Evolutionary conservation across 2,329 filamentous ascomycete species (phyloP).

Genomic region (Trichoderma sp.): DNA sequence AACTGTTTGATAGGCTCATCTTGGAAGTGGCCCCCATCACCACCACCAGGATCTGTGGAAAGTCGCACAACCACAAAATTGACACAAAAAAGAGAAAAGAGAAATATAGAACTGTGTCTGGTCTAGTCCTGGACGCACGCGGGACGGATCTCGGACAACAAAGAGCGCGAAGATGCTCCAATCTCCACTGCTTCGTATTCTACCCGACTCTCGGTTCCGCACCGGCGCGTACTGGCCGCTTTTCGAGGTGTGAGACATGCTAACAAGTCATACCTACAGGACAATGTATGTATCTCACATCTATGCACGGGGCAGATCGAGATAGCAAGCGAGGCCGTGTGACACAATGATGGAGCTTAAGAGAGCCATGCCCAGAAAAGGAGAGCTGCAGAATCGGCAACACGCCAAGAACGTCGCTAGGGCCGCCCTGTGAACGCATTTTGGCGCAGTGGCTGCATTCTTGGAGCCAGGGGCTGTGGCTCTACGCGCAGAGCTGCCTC

Average conservation of each 20-base stretch:
- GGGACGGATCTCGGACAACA: background rate
- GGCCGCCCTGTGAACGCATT: background rate
- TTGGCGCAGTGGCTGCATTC: conserved; percentile 9
- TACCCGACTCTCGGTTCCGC: background rate
- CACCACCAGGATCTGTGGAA: background rate
- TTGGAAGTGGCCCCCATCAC: background rate
- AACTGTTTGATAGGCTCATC: conserved; percentile 18
- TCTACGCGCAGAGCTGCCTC: conserved; percentile 20
- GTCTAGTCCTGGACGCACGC: background rate
- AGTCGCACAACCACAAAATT: background rate
- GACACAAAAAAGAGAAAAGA: background rate
- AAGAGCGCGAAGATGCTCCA: background rate
- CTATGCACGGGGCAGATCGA: conserved; percentile 17
- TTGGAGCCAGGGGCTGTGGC: too few relatives aligned
- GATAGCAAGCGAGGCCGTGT: conserved; percentile 13
- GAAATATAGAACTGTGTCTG: background rate
- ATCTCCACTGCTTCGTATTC: conserved; percentile 11
- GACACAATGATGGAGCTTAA: conserved; percentile 4
- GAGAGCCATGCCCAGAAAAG: background rate
- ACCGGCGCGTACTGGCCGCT: background rate
- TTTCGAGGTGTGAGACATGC: background rate
- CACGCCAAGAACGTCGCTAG: background rate
- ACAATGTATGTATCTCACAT: background rate
- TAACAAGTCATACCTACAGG: background rate
- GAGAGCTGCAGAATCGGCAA: conserved; percentile 3